These are phyloP conservation scores for Tetracentron sinense DNA, from an alignment of 164 flowering plant genomes.

Conservation along the genomic window DNA sequence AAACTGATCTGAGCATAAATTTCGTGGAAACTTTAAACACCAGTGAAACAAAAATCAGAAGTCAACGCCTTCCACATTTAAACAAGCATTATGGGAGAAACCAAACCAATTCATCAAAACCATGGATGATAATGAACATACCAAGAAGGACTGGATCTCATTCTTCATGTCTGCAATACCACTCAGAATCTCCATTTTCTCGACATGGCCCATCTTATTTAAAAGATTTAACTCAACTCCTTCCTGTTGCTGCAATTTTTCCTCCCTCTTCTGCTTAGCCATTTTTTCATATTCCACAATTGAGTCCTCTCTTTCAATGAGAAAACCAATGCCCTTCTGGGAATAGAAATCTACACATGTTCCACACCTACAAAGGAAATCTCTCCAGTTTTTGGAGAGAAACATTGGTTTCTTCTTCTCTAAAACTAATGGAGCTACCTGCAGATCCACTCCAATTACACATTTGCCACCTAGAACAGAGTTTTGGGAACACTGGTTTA, in stretches of 20 bases:
- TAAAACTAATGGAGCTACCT: slow-evolving; percentile 20
- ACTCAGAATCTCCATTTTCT: slow-evolving; percentile 77
- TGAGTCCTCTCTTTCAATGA: slow-evolving; percentile 80
- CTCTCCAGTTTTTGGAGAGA: slow-evolving; percentile 84
- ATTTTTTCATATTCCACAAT: slow-evolving; percentile 87
- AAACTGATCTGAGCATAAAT: not conserved
- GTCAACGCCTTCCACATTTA: not conserved
- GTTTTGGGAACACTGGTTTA: slow-evolving; percentile 15
- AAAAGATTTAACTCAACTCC: slow-evolving; percentile 60
- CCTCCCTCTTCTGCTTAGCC: slow-evolving; percentile 81
- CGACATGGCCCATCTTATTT: slow-evolving; percentile 76
- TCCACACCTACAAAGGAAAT: slow-evolving; percentile 67
- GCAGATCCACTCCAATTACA: slow-evolving; percentile 43
- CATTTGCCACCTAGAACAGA: slow-evolving; percentile 33
- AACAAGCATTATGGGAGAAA: not conserved
- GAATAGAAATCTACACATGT: slow-evolving; percentile 53
- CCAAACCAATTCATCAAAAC: not conserved
- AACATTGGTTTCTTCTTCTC: slow-evolving; percentile 62
- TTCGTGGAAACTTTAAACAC: not conserved
- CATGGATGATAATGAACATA: slow-evolving; percentile 23
- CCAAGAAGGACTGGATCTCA: slow-evolving; percentile 73
- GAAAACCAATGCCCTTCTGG: slow-evolving; percentile 49
- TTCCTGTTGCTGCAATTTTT: slow-evolving; percentile 77
- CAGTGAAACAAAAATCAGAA: too few species aligned
- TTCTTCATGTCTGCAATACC: slow-evolving; percentile 90